Conservation (phyloP, 1,284 basidiomycete genomes). For the Trichosporon inkin region DNA sequence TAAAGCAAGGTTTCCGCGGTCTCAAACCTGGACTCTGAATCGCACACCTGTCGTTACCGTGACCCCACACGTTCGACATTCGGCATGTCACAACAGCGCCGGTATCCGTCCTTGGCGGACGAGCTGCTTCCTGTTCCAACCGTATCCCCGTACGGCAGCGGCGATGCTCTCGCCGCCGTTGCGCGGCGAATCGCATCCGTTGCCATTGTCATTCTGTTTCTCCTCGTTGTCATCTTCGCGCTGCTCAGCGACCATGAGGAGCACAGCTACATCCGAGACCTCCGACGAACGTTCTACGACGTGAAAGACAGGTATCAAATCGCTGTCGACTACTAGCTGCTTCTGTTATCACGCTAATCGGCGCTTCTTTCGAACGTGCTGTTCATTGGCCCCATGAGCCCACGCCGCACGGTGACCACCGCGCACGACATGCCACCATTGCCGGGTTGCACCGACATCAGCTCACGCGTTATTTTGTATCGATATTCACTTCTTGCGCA, state of each 20-base stretch:
- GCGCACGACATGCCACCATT: too few relatives aligned
- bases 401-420: neutral
- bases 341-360: neutral
- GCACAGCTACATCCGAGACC: neutral
- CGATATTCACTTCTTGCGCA: too few relatives aligned
- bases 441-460: too few relatives aligned
- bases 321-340: neutral
- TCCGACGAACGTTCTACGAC: constrained; percentile 8
- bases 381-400: neutral
- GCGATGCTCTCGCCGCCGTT: constrained; percentile 18
- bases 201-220: constrained; percentile 42
- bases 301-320: neutral
- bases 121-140: constrained; percentile 35
- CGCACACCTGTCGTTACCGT: constrained; percentile 3
- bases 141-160: neutral
- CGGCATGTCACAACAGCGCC: constrained; percentile 4
- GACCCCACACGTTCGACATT: constrained; percentile 4
- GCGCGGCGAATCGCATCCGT: constrained; percentile 35
- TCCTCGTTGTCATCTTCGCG: constrained; percentile 37
- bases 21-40: neutral
- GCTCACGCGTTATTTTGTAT: too few relatives aligned
- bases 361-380: neutral
- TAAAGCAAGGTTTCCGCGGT: neutral
- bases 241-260: constrained; percentile 20
- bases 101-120: constrained; percentile 31